A percentile compares a stretch with the other conserved stretches of the same genome.
Conservation (phyloP, 768 basidiomycete genomes). For the Xanthoconium stramineum region DNA sequence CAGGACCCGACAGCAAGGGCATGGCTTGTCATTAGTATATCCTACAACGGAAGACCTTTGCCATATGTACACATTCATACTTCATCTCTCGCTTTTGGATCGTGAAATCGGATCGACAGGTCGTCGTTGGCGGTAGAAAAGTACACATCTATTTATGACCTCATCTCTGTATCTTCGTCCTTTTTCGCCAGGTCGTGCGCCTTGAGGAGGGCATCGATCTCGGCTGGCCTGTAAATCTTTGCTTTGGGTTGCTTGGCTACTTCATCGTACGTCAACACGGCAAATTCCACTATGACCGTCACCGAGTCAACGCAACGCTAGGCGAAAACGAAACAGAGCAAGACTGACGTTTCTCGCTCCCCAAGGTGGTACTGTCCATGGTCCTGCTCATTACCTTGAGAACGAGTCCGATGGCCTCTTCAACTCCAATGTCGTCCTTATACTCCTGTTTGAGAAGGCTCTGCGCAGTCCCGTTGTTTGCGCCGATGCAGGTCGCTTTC, state of each 20-base stretch:
- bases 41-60: not conserved
- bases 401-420: constrained; percentile 90
- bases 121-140: not conserved
- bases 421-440: constrained; percentile 88
- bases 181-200: constrained; percentile 86
- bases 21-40: constrained; percentile 71
- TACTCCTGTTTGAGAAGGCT: constrained; percentile 97
- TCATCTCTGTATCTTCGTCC: constrained; percentile 81
- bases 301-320: not conserved
- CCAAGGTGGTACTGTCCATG: constrained; percentile 96
- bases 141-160: constrained; percentile 34
- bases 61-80: not conserved
- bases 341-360: constrained; percentile 89
- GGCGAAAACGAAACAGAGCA: constrained; percentile 21
- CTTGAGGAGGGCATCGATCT: constrained; percentile 80
- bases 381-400: constrained; percentile 98
- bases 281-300: constrained; percentile 79
- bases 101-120: not conserved
- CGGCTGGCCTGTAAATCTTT: constrained; percentile 86
- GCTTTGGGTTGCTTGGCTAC: constrained; percentile 75
- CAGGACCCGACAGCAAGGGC: constrained; percentile 67
- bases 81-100: not conserved
- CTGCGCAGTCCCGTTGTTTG: constrained; percentile 95
- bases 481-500: constrained; percentile 99
- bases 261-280: constrained; percentile 85